A percentile compares a stretch with the other conserved stretches of the same genome.
Evolutionary conservation across 2,329 filamentous ascomycete species (phyloP).

Genomic region (Botrytis pseudocinerea): DNA sequence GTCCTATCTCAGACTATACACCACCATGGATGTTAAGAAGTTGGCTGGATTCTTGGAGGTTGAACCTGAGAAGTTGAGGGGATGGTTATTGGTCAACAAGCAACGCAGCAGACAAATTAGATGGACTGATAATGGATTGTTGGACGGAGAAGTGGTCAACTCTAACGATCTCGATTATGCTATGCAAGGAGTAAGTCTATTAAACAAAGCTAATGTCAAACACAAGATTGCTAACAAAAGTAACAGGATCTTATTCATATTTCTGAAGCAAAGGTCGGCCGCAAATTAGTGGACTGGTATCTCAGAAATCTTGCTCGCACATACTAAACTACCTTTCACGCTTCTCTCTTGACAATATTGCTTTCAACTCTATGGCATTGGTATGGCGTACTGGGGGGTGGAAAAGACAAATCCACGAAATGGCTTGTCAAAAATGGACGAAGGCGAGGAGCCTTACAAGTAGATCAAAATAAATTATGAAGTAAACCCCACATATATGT

Average conservation of each 20-base stretch:
- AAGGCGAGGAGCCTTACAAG: conserved; percentile 22
- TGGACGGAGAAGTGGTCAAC: conserved; percentile 91
- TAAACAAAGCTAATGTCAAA: not conserved
- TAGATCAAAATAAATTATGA: conserved; percentile 21
- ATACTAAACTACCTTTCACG: conserved; percentile 60
- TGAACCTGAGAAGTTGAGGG: conserved; percentile 90
- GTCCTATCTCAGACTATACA: conserved; percentile 98
- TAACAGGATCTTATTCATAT: conserved; percentile 91
- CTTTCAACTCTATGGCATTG: conserved; percentile 38
- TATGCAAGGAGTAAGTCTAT: conserved; percentile 76
- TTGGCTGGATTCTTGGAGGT: conserved; percentile 96
- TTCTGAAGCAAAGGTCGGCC: conserved; percentile 96
- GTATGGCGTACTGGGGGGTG: conserved; percentile 26
- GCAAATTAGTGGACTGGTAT: conserved; percentile 98
- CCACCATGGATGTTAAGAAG: conserved; percentile 98
- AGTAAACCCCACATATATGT: conserved; percentile 7
- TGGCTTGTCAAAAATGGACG: conserved; percentile 18
- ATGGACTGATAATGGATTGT: conserved; percentile 84
- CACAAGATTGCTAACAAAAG: conserved; percentile 29
- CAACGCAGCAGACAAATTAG: conserved; percentile 95
- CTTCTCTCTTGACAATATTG: conserved; percentile 31
- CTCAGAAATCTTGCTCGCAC: conserved; percentile 93
- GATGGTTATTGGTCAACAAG: conserved; percentile 96
- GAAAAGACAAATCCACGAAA: conserved; percentile 19
- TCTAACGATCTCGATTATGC: conserved; percentile 97